Base-by-base conservation (phyloP, 139 green algal species). In the Micractinium sp. region DNA sequence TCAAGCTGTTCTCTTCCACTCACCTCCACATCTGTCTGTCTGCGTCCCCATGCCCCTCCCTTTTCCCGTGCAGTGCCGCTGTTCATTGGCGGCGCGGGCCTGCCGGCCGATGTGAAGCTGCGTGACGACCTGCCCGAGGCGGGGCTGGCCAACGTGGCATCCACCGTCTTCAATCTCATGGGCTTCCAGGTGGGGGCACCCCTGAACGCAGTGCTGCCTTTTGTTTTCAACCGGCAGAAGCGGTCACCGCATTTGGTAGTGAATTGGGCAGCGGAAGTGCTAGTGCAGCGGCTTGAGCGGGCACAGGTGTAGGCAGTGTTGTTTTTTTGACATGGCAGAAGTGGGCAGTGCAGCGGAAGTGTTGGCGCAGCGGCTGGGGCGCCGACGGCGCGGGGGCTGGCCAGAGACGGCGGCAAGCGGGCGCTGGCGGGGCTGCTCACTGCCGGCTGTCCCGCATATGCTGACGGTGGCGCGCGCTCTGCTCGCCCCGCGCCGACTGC, bases 121-220 rank as follows among this genome's bases (percentile, higher is more conserved):
- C 84, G 93, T 19, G 91, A 97, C 2, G 97, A 98, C 88, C 86
- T 98, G 82, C 95, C 94, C 16, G 86, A 97, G 1, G 97, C 94
- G 18, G 97, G 97, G 41, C 93, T 99, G 56, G 97, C 96, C 69
- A 99, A 99, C 93, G 96, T 99, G 74, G 97, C 97, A 20, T 47
- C 94, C 63, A 99, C 97, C 0, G 95, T 94, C 86, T 95, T 99
- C 78, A 98, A 98, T 92, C 95, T 99, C 80, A 94, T 99, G 86
- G 97, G 97, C 63, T 97, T 96, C 53, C 89, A 97, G 89, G 78
- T 84, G 78, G 31, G 75, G 63, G 22, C 22, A 29, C 12, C 12
- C 2, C 23, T 73, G 63, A 12, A 25, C 7, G 63, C 63, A 25
- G 63, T 73, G 63, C 16, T 73, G 63, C 4, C 12, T 29, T 15